These are phyloP conservation scores for Lasiodiplodia sp. DNA, from an alignment of 2,329 filamentous ascomycete genomes.

Conservation along the genomic window DNA sequence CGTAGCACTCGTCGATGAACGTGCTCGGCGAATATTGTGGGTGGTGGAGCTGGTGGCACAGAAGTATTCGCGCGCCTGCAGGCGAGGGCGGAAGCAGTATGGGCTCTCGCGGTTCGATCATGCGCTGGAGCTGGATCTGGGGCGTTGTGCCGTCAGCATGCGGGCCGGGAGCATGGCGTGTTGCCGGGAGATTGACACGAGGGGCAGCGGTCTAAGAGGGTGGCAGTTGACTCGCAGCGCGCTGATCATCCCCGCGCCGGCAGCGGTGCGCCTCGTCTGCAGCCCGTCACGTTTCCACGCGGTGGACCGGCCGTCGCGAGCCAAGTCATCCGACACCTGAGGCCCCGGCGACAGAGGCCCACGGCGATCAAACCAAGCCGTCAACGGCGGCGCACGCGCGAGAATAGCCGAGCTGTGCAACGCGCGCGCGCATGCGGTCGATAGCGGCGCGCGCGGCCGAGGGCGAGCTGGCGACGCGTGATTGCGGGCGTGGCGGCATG, in stretches of 20 bases:
- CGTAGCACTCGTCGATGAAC: conserved; percentile 1
- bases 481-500: not conserved
- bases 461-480: conserved; percentile 11
- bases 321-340: conserved; percentile 20
- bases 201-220: conserved; percentile 19
- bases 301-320: conserved; percentile 24
- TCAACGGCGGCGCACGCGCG: not conserved
- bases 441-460: not conserved
- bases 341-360: conserved; percentile 19
- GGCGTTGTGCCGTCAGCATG: conserved; percentile 27
- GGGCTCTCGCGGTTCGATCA: conserved; percentile 5
- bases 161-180: conserved; percentile 27
- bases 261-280: conserved; percentile 21
- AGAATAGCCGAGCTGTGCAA: conserved; percentile 20
- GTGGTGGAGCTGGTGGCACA: conserved; percentile 1
- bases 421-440: not conserved
- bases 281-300: conserved; percentile 19
- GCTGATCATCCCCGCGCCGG: conserved; percentile 27
- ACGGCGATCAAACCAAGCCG: conserved; percentile 28
- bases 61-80: not conserved
- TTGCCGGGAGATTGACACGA: conserved; percentile 26
- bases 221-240: conserved; percentile 26
- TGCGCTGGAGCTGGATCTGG: conserved; percentile 28
- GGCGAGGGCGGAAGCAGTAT: conserved; percentile 5
- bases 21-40: conserved; percentile 18